Evolutionary conservation across 1,139 yeast species (phyloP).

Genomic region (Pneumocystis jirovecii): DNA sequence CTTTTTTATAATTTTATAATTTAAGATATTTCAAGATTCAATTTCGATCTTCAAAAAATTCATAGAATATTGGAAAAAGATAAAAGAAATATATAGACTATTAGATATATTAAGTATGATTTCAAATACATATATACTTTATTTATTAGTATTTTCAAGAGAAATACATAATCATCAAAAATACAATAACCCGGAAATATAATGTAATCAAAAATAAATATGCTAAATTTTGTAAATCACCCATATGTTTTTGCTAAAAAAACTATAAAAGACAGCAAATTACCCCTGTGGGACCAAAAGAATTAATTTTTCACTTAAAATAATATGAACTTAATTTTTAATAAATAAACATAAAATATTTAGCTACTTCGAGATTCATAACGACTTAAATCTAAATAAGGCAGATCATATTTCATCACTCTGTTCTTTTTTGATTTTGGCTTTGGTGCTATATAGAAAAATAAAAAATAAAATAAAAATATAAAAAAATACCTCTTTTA

Average conservation of each 20-base stretch:
- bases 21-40: too few species aligned
- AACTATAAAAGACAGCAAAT: too few species aligned
- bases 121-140: background rate
- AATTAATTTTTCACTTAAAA: background rate
- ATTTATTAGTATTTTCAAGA: too few species aligned
- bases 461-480: background rate
- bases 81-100: too few species aligned
- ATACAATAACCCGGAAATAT: background rate
- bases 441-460: constrained; percentile 45
- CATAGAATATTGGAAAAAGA: background rate
- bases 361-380: constrained; percentile 20
- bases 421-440: constrained; percentile 66
- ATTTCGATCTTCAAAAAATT: background rate
- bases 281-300: too few species aligned
- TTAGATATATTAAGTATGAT: too few species aligned
- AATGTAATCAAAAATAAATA: background rate
- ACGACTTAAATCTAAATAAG: constrained; percentile 36
- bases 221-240: too few species aligned
- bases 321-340: background rate
- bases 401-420: constrained; percentile 53
- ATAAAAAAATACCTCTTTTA: constrained; percentile 19
- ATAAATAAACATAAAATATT: background rate
- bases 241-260: background rate
- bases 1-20: too few species aligned
- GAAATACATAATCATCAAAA: too few species aligned